Base-by-base conservation (phyloP, 176 grass and related monocot genomes). In the Bromus sterilis region DNA sequence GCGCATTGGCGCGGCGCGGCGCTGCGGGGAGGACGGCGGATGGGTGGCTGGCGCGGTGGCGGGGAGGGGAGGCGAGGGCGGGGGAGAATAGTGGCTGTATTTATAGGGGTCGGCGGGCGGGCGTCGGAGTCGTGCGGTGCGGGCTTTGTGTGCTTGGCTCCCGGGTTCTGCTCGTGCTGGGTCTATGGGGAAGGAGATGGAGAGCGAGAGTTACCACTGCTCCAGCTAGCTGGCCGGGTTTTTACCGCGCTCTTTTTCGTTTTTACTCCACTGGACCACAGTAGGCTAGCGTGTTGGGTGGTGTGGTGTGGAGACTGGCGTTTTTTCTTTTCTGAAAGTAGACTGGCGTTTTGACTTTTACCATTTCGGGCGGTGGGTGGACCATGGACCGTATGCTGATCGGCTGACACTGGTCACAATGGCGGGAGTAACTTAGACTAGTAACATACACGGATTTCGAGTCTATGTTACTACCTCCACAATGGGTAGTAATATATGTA, bases 1-100 rank as follows among this genome's bases (percentile, higher is more conserved):
- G 74, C 74, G 88, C 88, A 90, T 90, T 83, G 78, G 79, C 31
- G 79, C 46, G 78, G 79, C 31, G 79, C 46, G 40, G 36, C 28
- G 12, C 46, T 9, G 33, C 20, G 10, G 41, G 61, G 63, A 3
- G 2, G 44, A 64, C 25, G 15, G 16, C 36, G 60, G 30, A 20
- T 16, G 46, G 8, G 60, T 23, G 5, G 4, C 2, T 30, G 69
- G 8, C 24, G 69, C 10, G 29, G 16, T 11, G 42, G 15, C 40
- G 10, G 3, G 3, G 48, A 25, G 21, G 4, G 4, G 60, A 18
- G 39, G 8, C 30, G 20, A 20, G 7, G 66, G 48, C 21, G 30
- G 35, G 7, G 56, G 7, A 18, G 31, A 30, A 42, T 9, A 37
- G 74, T 44, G 39, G n/a, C 48, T 25, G 10, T 90, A 74, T 78